Percentiles rank a stretch among this genome's conserved stretches.
These are phyloP conservation scores for Cryptococcus jaspeensis DNA, from an alignment of 1,284 basidiomycete species.

Conservation along the genomic window DNA sequence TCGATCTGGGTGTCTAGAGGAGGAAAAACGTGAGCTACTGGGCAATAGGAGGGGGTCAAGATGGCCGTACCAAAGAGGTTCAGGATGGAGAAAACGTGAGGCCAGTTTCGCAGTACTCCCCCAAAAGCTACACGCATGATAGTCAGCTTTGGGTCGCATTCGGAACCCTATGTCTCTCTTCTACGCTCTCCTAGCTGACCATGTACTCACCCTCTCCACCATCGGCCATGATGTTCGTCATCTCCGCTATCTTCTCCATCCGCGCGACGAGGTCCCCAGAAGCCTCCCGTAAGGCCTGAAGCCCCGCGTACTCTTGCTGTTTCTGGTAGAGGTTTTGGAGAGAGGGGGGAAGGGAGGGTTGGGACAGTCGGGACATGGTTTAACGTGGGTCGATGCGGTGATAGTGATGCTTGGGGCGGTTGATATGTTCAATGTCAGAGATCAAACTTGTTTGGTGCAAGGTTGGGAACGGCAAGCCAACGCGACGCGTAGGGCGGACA, in stretches of 20 bases:
- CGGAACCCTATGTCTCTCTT: background rate
- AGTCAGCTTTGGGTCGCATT: background rate
- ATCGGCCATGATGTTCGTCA: constrained; percentile 52
- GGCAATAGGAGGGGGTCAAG: background rate
- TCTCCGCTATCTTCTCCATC: constrained; percentile 46
- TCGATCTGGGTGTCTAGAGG: background rate
- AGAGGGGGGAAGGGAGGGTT: constrained; percentile 33
- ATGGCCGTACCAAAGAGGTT: constrained; percentile 42
- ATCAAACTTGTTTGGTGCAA: background rate
- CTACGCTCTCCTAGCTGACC: background rate
- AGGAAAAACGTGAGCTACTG: background rate
- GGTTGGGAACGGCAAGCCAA: too few relatives aligned
- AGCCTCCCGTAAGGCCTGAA: constrained; percentile 46
- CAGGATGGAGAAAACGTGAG: constrained; percentile 48
- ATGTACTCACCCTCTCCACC: constrained; percentile 47
- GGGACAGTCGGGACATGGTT: constrained; percentile 13
- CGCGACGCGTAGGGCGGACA: background rate
- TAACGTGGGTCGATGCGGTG: background rate
- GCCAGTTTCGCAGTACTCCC: constrained; percentile 47
- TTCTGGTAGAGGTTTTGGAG: constrained; percentile 46
- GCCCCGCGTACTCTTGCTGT: constrained; percentile 49
- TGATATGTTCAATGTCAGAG: too few relatives aligned
- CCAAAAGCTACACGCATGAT: constrained; percentile 37
- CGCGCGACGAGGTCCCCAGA: constrained; percentile 37
- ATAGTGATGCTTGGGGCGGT: background rate